Base-by-base conservation (phyloP, 768 basidiomycete genomes). In the Lactifluus piperatus region DNA sequence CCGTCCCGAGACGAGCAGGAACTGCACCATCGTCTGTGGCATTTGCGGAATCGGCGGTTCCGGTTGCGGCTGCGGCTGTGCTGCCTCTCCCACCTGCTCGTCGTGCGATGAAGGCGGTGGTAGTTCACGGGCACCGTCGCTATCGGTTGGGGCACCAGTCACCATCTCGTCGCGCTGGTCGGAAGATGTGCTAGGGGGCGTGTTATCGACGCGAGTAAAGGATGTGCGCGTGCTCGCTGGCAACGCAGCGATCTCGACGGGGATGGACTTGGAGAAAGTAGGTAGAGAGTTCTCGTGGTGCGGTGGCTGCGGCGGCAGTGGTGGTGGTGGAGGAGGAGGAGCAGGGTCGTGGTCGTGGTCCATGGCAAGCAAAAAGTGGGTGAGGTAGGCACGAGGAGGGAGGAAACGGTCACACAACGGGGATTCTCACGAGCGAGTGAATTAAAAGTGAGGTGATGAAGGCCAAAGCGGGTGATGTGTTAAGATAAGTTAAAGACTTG, bases 1-100 rank as follows among this genome's bases (percentile, higher is more conserved):
- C 43, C 77, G 73, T 0, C 88, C 87, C 0, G 86, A 83, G 27
- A 89, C 79, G 51, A 89, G 76, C 45, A 91, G 74, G 69, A 91
- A 89, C 0, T 86, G 87, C 44, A 91, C 66, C 26, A 78, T 77
- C 3, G 81, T 79, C 69, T 85, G 83, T 0, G 84, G 83, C 7
- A 76, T 80, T 64, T 83, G 83, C 4, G 85, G 85, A 1, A 82
- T 71, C 4, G 30, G 13, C 18, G 39, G 46, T n/a, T n/a, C n/a
- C n/a, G n/a, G n/a, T n/a, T n/a, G n/a, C 18, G 63, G 45, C 56
- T 64, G 59, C 29, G 30, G 30, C 20, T 10, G 26, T 22, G 41
- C 30, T 11, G 13, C 54, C 18, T 29, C 41, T 43, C 53, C 57
- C 13, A 13, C 51, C 16, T 16, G 50, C 44, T 48, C 57, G 18